phyloP scores from a whole-genome alignment of 257 asterid species.

The Anisodus acutangulus region DNA sequence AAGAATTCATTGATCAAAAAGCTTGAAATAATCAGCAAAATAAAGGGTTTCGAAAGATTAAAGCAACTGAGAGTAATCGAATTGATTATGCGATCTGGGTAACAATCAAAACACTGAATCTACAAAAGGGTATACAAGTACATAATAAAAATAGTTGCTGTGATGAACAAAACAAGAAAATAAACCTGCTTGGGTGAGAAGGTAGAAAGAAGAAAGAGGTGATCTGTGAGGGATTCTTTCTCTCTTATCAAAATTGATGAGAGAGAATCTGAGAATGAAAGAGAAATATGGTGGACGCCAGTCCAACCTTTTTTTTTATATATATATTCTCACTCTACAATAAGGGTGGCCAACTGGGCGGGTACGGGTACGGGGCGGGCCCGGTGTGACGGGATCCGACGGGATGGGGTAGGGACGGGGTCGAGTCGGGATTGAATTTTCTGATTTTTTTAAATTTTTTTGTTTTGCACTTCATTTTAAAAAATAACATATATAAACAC shows the following conservation, averaged over 20 bases:
- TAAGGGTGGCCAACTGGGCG: too few relatives aligned
- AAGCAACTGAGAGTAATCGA: not conserved
- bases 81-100: slow-evolving; percentile 10
- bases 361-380: too few relatives aligned
- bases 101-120: slow-evolving; percentile 30
- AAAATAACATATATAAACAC: too few relatives aligned
- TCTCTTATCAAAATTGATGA: slow-evolving; percentile 36
- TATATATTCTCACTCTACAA: not conserved
- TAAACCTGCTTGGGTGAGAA: slow-evolving; percentile 10
- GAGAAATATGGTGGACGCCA: slow-evolving; percentile 24
- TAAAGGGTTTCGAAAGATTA: slow-evolving; percentile 2
- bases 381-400: too few relatives aligned
- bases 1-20: not conserved
- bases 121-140: not conserved
- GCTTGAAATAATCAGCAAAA: not conserved
- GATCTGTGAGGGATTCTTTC: not conserved
- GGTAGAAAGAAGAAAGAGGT: not conserved
- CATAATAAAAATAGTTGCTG: not conserved
- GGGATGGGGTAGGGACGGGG: too few relatives aligned
- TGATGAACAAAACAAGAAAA: not conserved
- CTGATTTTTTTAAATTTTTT: too few relatives aligned
- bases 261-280: slow-evolving; percentile 32
- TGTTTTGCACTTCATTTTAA: too few relatives aligned
- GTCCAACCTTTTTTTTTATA: slow-evolving; percentile 19
- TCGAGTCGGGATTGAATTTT: too few relatives aligned